phyloP scores from a whole-genome alignment of 441 rosid genomes.

The Metrosideros polymorpha region DNA sequence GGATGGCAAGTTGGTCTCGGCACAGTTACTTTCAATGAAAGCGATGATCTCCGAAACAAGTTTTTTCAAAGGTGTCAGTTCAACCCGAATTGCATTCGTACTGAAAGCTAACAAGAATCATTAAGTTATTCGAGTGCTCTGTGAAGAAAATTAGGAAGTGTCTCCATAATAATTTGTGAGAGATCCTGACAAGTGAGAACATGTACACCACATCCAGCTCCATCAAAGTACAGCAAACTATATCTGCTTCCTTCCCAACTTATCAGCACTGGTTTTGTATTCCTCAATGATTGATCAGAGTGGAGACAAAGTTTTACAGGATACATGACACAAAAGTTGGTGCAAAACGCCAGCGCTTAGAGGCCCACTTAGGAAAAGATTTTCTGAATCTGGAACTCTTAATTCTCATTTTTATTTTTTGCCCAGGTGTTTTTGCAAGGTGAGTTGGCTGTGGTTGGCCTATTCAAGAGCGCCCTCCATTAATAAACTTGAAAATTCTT shows the following conservation, averaged over 20 bases:
- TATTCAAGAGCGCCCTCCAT: neutral
- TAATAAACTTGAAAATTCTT: conserved; percentile 4
- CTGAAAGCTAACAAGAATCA: neutral
- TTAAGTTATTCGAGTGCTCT: neutral
- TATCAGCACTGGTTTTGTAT: neutral
- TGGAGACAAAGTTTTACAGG: conserved; percentile 27
- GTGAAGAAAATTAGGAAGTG: neutral
- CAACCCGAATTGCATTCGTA: neutral
- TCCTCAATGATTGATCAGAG: conserved; percentile 11
- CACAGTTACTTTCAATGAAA: conserved; percentile 3
- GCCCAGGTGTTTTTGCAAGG: conserved; percentile 2
- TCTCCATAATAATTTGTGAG: conserved; percentile 13
- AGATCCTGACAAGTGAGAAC: conserved; percentile 7
- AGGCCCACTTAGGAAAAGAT: conserved; percentile 21
- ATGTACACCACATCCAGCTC: conserved; percentile 7
- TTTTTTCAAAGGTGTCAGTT: neutral
- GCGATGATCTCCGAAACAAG: neutral
- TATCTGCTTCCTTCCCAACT: neutral
- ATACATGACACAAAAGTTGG: conserved; percentile 6
- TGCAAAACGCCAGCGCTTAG: conserved; percentile 12
- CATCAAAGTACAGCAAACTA: conserved; percentile 7
- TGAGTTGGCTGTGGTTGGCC: conserved; percentile 25
- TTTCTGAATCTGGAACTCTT: neutral
- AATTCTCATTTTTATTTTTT: neutral
- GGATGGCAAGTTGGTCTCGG: conserved; percentile 16